These are phyloP conservation scores for Lipomyces sp. DNA, from an alignment of 805 yeast species.

Conservation along the genomic window DNA sequence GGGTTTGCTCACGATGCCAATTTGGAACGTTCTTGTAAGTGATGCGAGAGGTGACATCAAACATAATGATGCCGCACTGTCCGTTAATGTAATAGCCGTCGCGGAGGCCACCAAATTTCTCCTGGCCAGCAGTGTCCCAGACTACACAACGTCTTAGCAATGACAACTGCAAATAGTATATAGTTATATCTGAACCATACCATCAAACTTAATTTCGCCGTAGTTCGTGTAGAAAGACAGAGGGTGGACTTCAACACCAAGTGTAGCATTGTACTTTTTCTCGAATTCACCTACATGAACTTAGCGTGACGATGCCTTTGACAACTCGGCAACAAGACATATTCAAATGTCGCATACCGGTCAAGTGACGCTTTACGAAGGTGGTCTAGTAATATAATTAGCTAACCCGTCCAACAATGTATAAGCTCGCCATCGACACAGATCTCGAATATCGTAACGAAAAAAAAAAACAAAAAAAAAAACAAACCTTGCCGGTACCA, in stretches of 20 bases:
- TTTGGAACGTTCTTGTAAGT: slow-evolving; percentile 99
- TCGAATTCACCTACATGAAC: slow-evolving; percentile 81
- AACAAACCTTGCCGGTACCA: slow-evolving; percentile 97
- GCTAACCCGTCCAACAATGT: background rate
- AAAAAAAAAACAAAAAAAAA: background rate
- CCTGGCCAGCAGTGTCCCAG: slow-evolving; percentile 99
- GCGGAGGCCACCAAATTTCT: slow-evolving; percentile 99
- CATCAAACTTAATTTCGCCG: slow-evolving; percentile 96
- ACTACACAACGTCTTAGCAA: slow-evolving; percentile 49
- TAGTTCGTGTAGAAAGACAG: slow-evolving; percentile 96
- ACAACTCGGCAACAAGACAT: background rate
- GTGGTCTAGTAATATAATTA: slow-evolving; percentile 64
- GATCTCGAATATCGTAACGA: background rate
- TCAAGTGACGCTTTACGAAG: slow-evolving; percentile 98
- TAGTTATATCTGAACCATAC: slow-evolving; percentile 14
- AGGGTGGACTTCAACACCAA: slow-evolving; percentile 99
- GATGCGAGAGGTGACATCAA: slow-evolving; percentile 98
- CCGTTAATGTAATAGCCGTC: slow-evolving; percentile 99
- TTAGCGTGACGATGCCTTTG: background rate
- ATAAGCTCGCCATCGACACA: background rate
- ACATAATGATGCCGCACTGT: slow-evolving; percentile 99
- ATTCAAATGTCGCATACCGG: slow-evolving; percentile 47
- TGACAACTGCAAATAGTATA: background rate
- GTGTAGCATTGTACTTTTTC: slow-evolving; percentile 97
- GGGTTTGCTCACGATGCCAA: slow-evolving; percentile 80